Base-by-base conservation (phyloP, 1,284 basidiomycete genomes). In the Mycena sp. region DNA sequence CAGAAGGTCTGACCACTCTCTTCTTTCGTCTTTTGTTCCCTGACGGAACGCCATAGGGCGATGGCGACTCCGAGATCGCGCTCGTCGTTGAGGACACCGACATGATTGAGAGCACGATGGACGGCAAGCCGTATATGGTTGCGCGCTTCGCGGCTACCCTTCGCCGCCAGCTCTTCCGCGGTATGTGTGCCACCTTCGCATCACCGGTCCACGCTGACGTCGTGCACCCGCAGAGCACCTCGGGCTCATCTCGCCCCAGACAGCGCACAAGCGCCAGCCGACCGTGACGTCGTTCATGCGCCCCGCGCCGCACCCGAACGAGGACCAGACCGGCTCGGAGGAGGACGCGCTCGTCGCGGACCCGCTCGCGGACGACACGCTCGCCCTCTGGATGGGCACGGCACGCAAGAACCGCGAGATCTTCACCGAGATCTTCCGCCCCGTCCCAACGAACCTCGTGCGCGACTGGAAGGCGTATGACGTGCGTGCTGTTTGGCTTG, bases 61-160 rank as follows among this genome's bases (percentile, higher is more conserved):
- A 96, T 71, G 93, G 94, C 35, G 96, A 98, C 76, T 95, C 93
- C 1, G 96, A 98, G 78, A 97, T 98, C 69, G 93, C 93, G 1
- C 78, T 96, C 6, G 88, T 98, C 17, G 90, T 97, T 26, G 95
- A 98, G 76, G 96, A 98, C 72, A 80, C 83, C 2, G 94, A 97
- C 58, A 81, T 88, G 80, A 83, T 98, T 54, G 83, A 87, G 55
- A 86, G 89, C 9, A 83, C 74, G 4, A 97, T 98, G 95, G 81
- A 94, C 70, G 94, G 94, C 3, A 77, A 87, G 67, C 82, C 85
- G 25, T 91, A 87, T 76, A 77, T 81, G 73, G 94, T 86, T 1
- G 77, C 84, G 32, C 87, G 90, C 32, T 95, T 95, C 71, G 94
- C 94, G 1, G 82, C 92, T 3, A 84, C 89, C 0, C 82, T 96